Conservation (phyloP, 2,329 filamentous ascomycete genomes). For the Acarospora socialis region DNA sequence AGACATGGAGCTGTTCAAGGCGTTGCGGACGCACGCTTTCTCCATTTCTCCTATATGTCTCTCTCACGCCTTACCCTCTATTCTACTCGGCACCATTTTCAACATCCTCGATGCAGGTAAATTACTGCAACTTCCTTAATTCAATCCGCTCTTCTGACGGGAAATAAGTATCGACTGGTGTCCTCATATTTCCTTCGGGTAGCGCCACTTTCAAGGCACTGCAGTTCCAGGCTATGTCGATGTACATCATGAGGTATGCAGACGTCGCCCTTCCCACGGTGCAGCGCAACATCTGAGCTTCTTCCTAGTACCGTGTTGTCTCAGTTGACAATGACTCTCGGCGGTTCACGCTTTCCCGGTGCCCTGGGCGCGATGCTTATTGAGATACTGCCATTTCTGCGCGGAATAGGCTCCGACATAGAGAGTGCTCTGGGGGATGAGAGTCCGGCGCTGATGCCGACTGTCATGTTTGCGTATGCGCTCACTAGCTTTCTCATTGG, state of each 20-base stretch:
- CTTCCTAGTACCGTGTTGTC: constrained; percentile 1
- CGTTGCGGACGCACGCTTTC: too few relatives aligned
- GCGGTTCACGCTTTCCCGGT: constrained; percentile 1
- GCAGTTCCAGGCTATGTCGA: constrained; percentile 3
- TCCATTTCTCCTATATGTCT: constrained; percentile 3
- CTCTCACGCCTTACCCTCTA: background rate
- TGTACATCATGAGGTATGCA: constrained; percentile 6
- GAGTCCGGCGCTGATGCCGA: background rate
- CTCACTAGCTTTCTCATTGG: constrained; percentile 2
- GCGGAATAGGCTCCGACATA: constrained; percentile 1
- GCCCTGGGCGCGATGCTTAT: constrained; percentile 2
- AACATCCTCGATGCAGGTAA: constrained; percentile 1
- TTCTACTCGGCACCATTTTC: constrained; percentile 1
- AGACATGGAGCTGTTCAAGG: too few relatives aligned
- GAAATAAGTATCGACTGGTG: constrained; percentile 3
- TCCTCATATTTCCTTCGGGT: constrained; percentile 1
- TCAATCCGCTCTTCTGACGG: background rate
- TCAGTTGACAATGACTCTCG: constrained; percentile 1
- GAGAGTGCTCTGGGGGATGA: background rate
- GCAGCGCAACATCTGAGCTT: too few relatives aligned
- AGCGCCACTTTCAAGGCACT: background rate
- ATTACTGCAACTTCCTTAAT: too few relatives aligned
- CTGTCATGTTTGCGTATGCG: background rate
- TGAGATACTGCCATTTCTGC: constrained; percentile 3
- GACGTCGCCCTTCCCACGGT: too few relatives aligned